Conservation (phyloP, 306 rosid genomes). For the Fagus sylvatica region DNA sequence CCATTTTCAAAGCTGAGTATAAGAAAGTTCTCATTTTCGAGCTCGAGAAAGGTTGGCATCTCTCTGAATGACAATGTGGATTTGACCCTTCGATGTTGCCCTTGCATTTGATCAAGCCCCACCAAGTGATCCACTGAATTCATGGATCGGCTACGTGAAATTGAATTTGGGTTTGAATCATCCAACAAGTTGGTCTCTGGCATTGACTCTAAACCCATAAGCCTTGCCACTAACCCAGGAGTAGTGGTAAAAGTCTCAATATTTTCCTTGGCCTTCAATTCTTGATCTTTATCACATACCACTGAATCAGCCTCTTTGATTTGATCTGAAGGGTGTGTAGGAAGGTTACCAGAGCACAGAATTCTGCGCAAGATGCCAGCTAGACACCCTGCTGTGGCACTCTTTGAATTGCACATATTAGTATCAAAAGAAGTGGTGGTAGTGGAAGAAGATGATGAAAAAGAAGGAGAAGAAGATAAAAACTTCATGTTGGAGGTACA, state of each 20-base stretch:
- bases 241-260: conserved; percentile 19
- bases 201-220: conserved; percentile 81
- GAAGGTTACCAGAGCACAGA: conserved; percentile 72
- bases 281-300: conserved; percentile 23
- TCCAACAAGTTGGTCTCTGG: conserved; percentile 32
- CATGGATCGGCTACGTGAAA: conserved; percentile 62
- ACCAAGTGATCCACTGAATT: conserved; percentile 51
- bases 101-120: conserved; percentile 34
- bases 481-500: conserved; percentile 48
- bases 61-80: conserved; percentile 67
- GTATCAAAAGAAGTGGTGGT: conserved; percentile 32
- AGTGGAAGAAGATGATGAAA: conserved; percentile 48
- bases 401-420: conserved; percentile 52
- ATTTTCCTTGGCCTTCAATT: conserved; percentile 24
- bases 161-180: conserved; percentile 23
- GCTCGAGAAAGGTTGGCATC: conserved; percentile 50
- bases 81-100: conserved; percentile 38
- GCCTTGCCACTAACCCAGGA: conserved; percentile 74
- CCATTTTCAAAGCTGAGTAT: conserved; percentile 61
- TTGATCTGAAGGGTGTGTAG: conserved; percentile 71
- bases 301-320: conserved; percentile 34
- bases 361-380: conserved; percentile 64
- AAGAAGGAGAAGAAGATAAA: conserved; percentile 39
- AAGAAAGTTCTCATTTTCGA: conserved; percentile 61
- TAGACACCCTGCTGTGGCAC: conserved; percentile 57